Evolutionary conservation across 495 filamentous ascomycete species (phyloP).

Genomic region (Penicillium verhagenii): DNA sequence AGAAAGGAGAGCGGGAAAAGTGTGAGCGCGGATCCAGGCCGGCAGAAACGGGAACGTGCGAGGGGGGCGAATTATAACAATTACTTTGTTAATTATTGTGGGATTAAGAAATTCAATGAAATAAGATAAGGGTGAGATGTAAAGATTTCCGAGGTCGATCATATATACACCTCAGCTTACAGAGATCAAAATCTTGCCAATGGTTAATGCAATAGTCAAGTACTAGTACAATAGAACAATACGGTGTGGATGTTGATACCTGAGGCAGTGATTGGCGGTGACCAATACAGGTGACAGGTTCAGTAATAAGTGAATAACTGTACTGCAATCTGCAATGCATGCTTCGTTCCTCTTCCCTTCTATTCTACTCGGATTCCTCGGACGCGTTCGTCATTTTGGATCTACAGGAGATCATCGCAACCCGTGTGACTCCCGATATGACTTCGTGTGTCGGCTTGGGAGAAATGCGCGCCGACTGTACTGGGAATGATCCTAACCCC

Average conservation of each 20-base stretch:
- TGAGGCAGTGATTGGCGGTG: not conserved
- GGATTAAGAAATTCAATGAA: not conserved
- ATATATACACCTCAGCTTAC: not conserved
- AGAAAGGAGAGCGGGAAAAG: slow-evolving; percentile 35
- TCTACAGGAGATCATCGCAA: not conserved
- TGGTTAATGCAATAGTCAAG: no score
- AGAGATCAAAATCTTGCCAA: no score
- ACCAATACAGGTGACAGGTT: not conserved
- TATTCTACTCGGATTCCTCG: not conserved
- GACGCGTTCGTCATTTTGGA: not conserved
- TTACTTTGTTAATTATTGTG: not conserved
- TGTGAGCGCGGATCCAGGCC: slow-evolving; percentile 27
- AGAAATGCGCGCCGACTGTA: not conserved
- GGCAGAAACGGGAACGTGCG: slow-evolving; percentile 6
- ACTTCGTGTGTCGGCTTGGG: not conserved
- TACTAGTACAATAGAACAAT: no score
- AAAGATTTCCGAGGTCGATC: not conserved
- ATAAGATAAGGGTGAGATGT: not conserved
- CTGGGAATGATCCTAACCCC: not conserved
- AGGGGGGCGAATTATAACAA: slow-evolving; percentile 5
- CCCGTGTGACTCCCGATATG: not conserved
- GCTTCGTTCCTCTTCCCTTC: not conserved
- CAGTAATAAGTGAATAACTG: no score
- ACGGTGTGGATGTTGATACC: not conserved
- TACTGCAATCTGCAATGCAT: no score